Evolutionary conservation across 176 grass and related monocot species (phyloP), one percentile per base, ranked within the genome.

Genomic region (Rhynchospora pubera): DNA sequence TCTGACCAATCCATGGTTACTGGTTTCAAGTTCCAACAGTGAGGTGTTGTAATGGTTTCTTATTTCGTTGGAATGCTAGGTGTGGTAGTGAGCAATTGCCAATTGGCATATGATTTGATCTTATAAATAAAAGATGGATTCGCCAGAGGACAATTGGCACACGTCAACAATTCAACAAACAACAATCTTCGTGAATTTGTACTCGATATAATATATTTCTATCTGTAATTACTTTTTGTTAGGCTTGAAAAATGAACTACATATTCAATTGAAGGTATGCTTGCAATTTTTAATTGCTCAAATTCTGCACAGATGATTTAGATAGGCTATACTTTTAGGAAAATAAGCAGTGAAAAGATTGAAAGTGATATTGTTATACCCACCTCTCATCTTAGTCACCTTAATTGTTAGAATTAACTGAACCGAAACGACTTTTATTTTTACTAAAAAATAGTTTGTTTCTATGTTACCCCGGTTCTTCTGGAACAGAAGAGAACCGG

Each of bases 1-100:
- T 55, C 64, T 44, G 84, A 21, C 87, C 87, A 89, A 47, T 81
- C 79, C 79, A 81, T 81, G 22, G 1, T 9, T 52, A 53, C 34
- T 39, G 34, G 34, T 39, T 39, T 3, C 21, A 21, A 74, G 70
- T 9, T 74, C 52, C 11, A 74, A 74, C 70, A 74, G 52, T 52
- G 13, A 74, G 22, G 51, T 74, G 70, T 52, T 39, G 34, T 13
- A 8, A 48, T 51, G 18, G 44, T 50, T 79, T 79, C 22, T 19
- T 71, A 7, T 39, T 39, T 79, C 77, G 34, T 79, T 48, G 46
- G 19, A 73, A 73, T 7, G 69, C 9, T 48, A 72, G 39, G 66
- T 12, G 68, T 51, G 18, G 43, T 6, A 6, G 34, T 50, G 45
- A 73, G 44, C n/a, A 73, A 73, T 74, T 74, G 21, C 45, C 45